Base-by-base conservation (phyloP, 495 filamentous ascomycete genomes). In the Trichoderma parareesei region DNA sequence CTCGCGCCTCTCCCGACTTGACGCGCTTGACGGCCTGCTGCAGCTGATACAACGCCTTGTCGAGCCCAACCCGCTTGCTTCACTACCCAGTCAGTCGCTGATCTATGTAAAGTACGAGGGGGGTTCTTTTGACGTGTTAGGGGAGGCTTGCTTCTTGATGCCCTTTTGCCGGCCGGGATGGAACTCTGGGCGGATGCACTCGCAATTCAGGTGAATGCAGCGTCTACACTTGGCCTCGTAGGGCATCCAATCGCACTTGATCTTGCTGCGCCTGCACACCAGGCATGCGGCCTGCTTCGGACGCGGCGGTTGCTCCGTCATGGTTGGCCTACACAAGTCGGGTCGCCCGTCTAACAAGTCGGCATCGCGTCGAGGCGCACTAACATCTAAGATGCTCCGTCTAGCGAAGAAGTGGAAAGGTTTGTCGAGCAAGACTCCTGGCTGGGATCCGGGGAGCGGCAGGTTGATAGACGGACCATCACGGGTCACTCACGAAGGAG, bases 141-240 rank as follows among this genome's bases (percentile, higher is more conserved):
- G 46, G 61, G 64, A 27, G 43, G 72, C 83, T 77, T 71, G 86
- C 87, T 90, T 90, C 70, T 89, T 89, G 53, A 90, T 86, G 4
- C 88, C 88, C 71, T 90, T 90, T 65, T 88, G 86, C 64, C 88
- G 77, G 9, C 88, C 88, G 10, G 90, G 79, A 60, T 87, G 87
- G 72, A 89, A 87, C 46, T 81, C 84, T 3, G 87, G 87, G 10
- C 88, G 82, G 10, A 87, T 76, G 71, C 88, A 90, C 55, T 89
- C 83, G 2, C 78, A 73, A 42, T 79, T 74, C 20, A 79, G 73
- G 65, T 85, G 82, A 59, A 75, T 77, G 71, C 88, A 91, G 70
- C 84, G 86, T 49, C 87, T 84, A 68, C 87, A 90, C 16, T 75
- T 76, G 35, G 75, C 67, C 63, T 83, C 76, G 63, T 79, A 71